Evolutionary conservation across 805 yeast genomes (phyloP), one percentile per base, ranked within the genome.

Genomic region (Candida arabinofermentans): DNA sequence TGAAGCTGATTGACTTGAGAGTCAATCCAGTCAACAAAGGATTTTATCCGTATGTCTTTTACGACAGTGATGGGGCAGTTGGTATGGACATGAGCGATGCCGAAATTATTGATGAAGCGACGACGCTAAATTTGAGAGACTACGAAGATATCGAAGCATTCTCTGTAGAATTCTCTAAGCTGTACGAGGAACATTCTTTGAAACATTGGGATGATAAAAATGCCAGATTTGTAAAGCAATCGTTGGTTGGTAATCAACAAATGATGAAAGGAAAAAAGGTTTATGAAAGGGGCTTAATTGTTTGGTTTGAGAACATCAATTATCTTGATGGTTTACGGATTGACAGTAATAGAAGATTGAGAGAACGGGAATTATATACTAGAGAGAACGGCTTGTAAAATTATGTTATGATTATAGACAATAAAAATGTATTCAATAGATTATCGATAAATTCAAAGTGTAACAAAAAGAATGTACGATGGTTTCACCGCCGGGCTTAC

Each of bases 101-200:
- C 8, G 54, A 46, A 13, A 38, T 34, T 23, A 10, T 51, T n/a
- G 63, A 63, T 37, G 56, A 43, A 17, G 51, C 41, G 10, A 51
- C 50, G 6, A 68, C 71, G 3, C 62, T 75, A 14, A 72, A 67
- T 31, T 51, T 75, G 33, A 75, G 71, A 27, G 70, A 69, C 4
- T 54, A 66, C 36, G 79, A 75, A 37, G 81, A 75, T 45, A 72
- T 76, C 19, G 79, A 74, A 47, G 74, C 72, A 19, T 76, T 76
- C 43, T 61, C 71, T 1, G 66, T 69, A 7, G 75, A 71, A 41
- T 76, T 72, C 49, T 61, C 66, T 23, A 64, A 72, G 4, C 55
- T 74, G 17, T 64, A 61, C 41, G 64, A 59, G 37, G 44, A 52
- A 19, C 43, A 46, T 10, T 60, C 59, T n/a, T 52, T 58, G 39